phyloP scores from a whole-genome alignment of 140 eudicot genomes.

The Stevia rebaudiana region DNA sequence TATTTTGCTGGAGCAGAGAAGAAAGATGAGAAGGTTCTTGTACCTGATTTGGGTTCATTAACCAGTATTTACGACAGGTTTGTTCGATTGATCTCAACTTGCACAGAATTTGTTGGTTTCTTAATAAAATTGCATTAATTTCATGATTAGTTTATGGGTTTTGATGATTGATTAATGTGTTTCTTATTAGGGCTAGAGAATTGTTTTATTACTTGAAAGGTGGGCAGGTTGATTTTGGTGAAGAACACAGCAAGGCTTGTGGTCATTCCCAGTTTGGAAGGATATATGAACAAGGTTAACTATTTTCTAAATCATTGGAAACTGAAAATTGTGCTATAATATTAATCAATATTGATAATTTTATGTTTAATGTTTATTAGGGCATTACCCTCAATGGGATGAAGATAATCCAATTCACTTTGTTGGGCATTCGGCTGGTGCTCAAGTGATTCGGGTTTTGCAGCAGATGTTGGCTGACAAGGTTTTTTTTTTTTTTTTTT shows the following conservation, averaged over 20 bases:
- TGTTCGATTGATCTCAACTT: background rate
- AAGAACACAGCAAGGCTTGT: constrained; percentile 83
- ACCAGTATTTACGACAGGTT: constrained; percentile 93
- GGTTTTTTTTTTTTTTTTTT: background rate
- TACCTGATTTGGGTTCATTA: constrained; percentile 92
- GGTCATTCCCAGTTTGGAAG: constrained; percentile 88
- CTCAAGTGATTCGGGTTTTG: constrained; percentile 17
- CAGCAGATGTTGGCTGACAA: constrained; percentile 16
- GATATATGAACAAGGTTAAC: constrained; percentile 64
- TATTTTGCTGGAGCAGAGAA: constrained; percentile 99
- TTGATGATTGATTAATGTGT: background rate
- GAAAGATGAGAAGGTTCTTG: constrained; percentile 93
- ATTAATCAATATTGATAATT: background rate
- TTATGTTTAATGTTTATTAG: background rate
- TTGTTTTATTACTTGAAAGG: constrained; percentile 88
- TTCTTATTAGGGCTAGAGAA: constrained; percentile 63
- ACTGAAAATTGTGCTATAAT: background rate
- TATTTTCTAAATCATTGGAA: background rate
- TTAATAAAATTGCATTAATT: background rate
- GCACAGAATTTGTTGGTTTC: background rate
- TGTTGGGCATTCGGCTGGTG: constrained; percentile 17
- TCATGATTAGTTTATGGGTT: constrained; percentile 7
- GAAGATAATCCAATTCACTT: constrained; percentile 18
- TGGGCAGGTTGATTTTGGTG: constrained; percentile 88
- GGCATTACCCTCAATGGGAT: constrained; percentile 17